Evolutionary conservation across 176 grass and related monocot species (phyloP).

Genomic region (Tuctoria greenei): DNA sequence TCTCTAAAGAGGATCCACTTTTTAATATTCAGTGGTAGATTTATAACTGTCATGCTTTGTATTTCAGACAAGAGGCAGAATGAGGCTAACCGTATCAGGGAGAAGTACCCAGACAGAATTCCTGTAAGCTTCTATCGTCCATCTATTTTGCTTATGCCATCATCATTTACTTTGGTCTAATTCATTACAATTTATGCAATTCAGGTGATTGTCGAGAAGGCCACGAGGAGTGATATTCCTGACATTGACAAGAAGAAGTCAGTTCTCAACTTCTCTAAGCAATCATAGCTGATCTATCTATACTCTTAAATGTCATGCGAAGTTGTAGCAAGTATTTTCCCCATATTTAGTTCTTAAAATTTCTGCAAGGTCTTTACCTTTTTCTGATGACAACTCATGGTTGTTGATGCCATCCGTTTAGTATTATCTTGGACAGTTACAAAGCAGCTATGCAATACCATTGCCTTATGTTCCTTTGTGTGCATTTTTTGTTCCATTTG

Average conservation of each 20-base stretch:
- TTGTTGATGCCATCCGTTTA: no score
- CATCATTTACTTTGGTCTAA: slow-evolving; percentile 26
- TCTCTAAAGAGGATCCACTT: background rate
- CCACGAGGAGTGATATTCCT: slow-evolving; percentile 87
- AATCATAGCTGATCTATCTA: background rate
- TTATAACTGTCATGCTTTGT: background rate
- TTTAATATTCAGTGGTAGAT: background rate
- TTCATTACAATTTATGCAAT: slow-evolving; percentile 20
- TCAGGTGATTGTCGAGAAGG: slow-evolving; percentile 98
- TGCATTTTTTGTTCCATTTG: slow-evolving; percentile 7
- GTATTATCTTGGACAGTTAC: background rate
- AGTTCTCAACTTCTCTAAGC: slow-evolving; percentile 25
- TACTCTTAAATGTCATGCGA: background rate
- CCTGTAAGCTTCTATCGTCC: slow-evolving; percentile 46
- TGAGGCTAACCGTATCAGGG: slow-evolving; percentile 80
- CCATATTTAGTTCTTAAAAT: background rate
- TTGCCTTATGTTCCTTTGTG: background rate
- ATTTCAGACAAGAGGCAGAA: slow-evolving; percentile 83
- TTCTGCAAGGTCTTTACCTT: background rate
- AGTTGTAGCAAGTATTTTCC: background rate
- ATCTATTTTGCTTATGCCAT: background rate
- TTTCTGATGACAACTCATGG: background rate
- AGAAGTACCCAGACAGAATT: slow-evolving; percentile 94
- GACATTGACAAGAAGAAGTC: slow-evolving; percentile 99
- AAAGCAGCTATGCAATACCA: background rate